A percentile compares a stretch with the other conserved stretches of the same genome.
Conservation (phyloP, 441 rosid genomes). For the Gossypium lobatum region DNA sequence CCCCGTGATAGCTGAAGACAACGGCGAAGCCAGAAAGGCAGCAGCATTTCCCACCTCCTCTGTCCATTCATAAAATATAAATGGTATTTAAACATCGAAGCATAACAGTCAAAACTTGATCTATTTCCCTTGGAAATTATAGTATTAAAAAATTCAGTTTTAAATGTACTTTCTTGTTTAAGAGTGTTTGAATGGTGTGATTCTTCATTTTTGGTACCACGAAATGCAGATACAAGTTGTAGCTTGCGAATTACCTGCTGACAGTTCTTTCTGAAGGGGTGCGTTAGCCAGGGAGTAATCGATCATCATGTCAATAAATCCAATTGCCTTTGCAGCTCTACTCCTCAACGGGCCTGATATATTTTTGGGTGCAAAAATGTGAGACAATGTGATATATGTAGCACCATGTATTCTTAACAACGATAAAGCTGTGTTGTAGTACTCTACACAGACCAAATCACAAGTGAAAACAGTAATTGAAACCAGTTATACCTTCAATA, state of each 20-base stretch:
- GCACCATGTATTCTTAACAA: neutral
- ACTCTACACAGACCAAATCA: neutral
- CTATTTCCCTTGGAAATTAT: neutral
- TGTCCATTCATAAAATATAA: constrained; percentile 23
- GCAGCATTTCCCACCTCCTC: constrained; percentile 92
- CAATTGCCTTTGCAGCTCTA: constrained; percentile 76
- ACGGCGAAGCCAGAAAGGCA: constrained; percentile 74
- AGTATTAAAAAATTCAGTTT: too few species aligned
- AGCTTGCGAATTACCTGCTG: constrained; percentile 40
- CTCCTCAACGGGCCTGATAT: constrained; percentile 60
- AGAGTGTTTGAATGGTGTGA: neutral
- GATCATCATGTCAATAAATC: constrained; percentile 67
- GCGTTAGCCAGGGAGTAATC: constrained; percentile 61
- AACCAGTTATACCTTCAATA: neutral
- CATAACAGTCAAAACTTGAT: neutral
- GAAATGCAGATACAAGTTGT: neutral
- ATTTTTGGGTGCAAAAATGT: neutral
- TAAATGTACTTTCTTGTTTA: neutral
- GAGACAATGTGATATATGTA: neutral
- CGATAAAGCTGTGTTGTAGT: neutral
- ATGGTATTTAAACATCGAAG: too few species aligned
- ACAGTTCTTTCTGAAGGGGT: constrained; percentile 65
- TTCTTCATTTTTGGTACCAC: neutral
- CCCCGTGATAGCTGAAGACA: constrained; percentile 84
- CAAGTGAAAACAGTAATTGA: neutral